Base-by-base conservation (phyloP, 1,284 basidiomycete genomes). In the Takashimella tepidaria region DNA sequence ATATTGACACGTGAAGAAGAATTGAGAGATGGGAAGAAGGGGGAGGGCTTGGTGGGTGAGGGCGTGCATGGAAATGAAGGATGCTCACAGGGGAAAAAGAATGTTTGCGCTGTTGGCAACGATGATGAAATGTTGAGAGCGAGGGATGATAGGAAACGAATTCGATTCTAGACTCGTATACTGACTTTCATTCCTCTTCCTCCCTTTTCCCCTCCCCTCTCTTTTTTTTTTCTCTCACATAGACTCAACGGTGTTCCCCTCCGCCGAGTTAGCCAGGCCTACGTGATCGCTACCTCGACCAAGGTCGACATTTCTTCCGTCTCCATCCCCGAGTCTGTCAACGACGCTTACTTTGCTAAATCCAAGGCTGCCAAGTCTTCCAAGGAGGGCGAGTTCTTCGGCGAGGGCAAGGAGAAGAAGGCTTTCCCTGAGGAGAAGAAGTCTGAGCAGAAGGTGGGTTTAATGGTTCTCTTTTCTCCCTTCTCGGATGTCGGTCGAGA, bases 251-350 rank as follows among this genome's bases (percentile, higher is more conserved):
- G 96, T 78, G 96, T 99, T 45, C 96, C 96, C 68, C 83, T 99
- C 75, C 85, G 95, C 76, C 85, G 96, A 77, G 93, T 99, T 62
- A 96, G 95, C 82, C 95, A 98, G 82, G 92, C 96, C 55, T 99
- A 98, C 78, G 93, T 96, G 61, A 98, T 99, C 73, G 92, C 95
- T 61, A 99, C 96, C 60, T 92, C 92, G 60, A 98, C 96, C 73
- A 93, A 89, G 80, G 79, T 98, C 69, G 89, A 97, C 68, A 78
- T 98, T 62, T 81, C 81, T 46, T 82, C 80, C 64, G 81, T 91
- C 76, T 59, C 64, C 49, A 76, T 91, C 66, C 86, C 90, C 70
- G 84, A 88, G 67, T 91, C 95, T 80, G 81, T 98, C 80, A 87
- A 88, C 79, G 96, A 99, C 77, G 79, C 89, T 47, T 98, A 97